Percentiles rank a stretch among this genome's conserved stretches.
phyloP scores from a whole-genome alignment of 305 asterid genomes.

The Solanum hybrid region DNA sequence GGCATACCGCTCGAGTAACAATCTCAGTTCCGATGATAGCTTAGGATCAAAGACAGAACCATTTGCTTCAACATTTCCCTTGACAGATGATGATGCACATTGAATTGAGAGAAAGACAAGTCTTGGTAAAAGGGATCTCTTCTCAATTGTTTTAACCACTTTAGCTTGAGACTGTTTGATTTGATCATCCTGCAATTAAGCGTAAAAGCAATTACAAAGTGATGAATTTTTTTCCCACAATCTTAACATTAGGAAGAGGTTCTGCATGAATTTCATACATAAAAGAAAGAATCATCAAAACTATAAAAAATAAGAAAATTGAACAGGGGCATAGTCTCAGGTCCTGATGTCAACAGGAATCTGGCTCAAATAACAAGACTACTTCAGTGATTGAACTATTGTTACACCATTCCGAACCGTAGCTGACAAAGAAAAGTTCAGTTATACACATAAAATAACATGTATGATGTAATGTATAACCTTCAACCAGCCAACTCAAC shows the following conservation, averaged over 20 bases:
- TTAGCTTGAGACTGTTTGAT: conserved; percentile 50
- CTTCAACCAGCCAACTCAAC: background rate
- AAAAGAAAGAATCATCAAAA: background rate
- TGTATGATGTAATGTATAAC: background rate
- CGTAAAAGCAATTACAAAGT: background rate
- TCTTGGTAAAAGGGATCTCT: conserved; percentile 91
- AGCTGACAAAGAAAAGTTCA: background rate
- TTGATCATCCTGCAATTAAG: conserved; percentile 38
- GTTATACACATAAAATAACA: background rate
- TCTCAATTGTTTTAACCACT: conserved; percentile 50
- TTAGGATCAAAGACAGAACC: conserved; percentile 57
- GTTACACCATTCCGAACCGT: background rate
- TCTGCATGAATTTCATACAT: background rate
- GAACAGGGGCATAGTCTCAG: background rate
- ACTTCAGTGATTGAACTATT: background rate
- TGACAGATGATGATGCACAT: conserved; percentile 68
- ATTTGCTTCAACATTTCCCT: conserved; percentile 63
- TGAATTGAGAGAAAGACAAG: conserved; percentile 73
- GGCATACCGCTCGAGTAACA: conserved; percentile 79
- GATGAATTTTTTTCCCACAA: background rate
- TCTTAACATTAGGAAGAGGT: background rate
- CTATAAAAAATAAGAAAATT: background rate
- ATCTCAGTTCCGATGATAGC: conserved; percentile 58
- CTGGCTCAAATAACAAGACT: background rate
- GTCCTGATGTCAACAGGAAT: background rate